Evolutionary conservation across 768 basidiomycete species (phyloP).

Genomic region (Calocera cornea): DNA sequence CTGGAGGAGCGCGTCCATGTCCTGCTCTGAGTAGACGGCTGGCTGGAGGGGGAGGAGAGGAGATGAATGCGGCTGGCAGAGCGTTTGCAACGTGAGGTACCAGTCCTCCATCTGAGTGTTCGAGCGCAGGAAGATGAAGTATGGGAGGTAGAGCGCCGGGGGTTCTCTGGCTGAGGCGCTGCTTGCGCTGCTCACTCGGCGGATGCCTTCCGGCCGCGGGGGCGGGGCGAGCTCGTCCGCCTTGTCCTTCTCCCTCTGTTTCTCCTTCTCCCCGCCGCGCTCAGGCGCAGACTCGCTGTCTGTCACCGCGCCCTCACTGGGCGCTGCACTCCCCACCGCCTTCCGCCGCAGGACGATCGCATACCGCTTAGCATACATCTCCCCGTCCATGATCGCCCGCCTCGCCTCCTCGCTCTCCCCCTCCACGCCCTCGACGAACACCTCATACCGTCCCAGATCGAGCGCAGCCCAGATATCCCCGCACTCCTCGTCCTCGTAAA

Average conservation of each 20-base stretch:
- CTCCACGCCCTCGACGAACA: conserved; percentile 46
- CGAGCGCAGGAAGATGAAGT: conserved; percentile 86
- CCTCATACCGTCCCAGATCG: conserved; percentile 65
- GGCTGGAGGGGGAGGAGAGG: conserved; percentile 44
- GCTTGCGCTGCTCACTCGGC: neutral
- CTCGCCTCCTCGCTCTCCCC: neutral
- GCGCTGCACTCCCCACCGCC: conserved; percentile 26
- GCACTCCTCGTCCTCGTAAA: conserved; percentile 89
- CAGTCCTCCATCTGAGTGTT: conserved; percentile 96
- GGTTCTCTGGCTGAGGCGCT: conserved; percentile 13
- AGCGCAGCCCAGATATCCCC: conserved; percentile 84
- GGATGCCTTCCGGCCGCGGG: conserved; percentile 24
- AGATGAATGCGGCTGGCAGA: conserved; percentile 27
- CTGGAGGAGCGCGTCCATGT: conserved; percentile 72
- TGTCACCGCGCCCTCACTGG: conserved; percentile 25
- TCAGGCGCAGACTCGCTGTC: conserved; percentile 24
- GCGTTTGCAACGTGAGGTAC: conserved; percentile 72
- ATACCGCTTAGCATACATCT: conserved; percentile 82
- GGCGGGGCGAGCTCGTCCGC: conserved; percentile 21
- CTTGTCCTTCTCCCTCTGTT: conserved; percentile 30
- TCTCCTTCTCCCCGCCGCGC: conserved; percentile 31
- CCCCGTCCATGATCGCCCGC: conserved; percentile 51
- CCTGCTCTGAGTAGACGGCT: conserved; percentile 50
- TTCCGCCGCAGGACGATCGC: conserved; percentile 39
- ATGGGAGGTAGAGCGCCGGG: conserved; percentile 45